Percentiles rank a stretch among this genome's conserved stretches.
Conservation (phyloP, 2,329 filamentous ascomycete genomes). For the Zasmidium citrigriseum region DNA sequence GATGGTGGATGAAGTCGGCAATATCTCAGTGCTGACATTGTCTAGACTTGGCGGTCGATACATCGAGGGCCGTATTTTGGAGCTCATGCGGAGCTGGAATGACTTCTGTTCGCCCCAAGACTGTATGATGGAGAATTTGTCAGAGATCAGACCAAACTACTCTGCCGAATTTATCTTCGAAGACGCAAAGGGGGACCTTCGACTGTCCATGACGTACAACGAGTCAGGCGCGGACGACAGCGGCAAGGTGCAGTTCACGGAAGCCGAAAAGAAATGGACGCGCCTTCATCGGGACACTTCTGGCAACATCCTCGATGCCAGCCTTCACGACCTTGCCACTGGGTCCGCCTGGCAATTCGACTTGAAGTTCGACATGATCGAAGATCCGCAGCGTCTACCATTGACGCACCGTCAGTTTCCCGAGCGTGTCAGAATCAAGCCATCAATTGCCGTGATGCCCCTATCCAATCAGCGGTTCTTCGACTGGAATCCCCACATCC, state of each 20-base stretch:
- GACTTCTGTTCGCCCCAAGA: slow-evolving; percentile 28
- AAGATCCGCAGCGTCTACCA: slow-evolving; percentile 19
- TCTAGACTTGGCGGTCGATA: slow-evolving; percentile 30
- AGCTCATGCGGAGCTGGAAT: slow-evolving; percentile 19
- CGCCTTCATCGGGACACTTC: slow-evolving; percentile 28
- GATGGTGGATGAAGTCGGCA: neutral
- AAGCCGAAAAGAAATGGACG: slow-evolving; percentile 26
- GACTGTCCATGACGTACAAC: slow-evolving; percentile 31
- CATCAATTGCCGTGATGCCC: slow-evolving; percentile 3
- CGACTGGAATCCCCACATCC: slow-evolving; percentile 14
- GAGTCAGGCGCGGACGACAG: slow-evolving; percentile 8
- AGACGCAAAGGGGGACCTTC: slow-evolving; percentile 23
- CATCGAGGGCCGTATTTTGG: slow-evolving; percentile 23
- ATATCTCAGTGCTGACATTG: neutral
- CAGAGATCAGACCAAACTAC: slow-evolving; percentile 30
- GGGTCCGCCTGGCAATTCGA: slow-evolving; percentile 36
- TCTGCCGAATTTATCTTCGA: slow-evolving; percentile 33
- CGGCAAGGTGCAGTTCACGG: slow-evolving; percentile 1
- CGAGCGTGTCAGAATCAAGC: slow-evolving; percentile 21
- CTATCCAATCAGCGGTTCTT: slow-evolving; percentile 22
- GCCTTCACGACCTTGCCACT: slow-evolving; percentile 28
- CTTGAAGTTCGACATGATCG: slow-evolving; percentile 22
- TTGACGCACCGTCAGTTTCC: slow-evolving; percentile 20
- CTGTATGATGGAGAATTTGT: slow-evolving; percentile 20
- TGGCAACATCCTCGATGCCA: slow-evolving; percentile 29